Base-by-base conservation (phyloP, 495 filamentous ascomycete genomes). In the Copromyces sp. region DNA sequence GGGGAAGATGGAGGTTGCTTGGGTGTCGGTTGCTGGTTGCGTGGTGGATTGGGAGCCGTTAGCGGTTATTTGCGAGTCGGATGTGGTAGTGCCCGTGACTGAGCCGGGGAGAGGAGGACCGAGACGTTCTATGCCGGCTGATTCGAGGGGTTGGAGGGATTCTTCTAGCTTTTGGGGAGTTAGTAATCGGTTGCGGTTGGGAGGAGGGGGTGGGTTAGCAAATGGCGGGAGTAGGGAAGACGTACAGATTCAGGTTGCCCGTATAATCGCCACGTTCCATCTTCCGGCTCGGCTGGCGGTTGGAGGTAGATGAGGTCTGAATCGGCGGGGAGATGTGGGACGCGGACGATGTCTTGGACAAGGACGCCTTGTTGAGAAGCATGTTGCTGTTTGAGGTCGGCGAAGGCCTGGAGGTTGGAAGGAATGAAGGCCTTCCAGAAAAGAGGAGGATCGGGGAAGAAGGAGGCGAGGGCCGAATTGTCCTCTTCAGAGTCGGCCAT, bases 401-500 rank as follows among this genome's bases (percentile, higher is more conserved):
- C 84, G 68, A 96, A 87, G 41, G 86, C 89, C 35, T 88, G 81
- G 73, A 95, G 77, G 80, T 97, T 97, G 0, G 90, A 88, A 4
- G 87, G 77, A 0, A 93, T 97, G 83, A 98, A 98, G 79, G 90
- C 85, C 74, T 92, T 91, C 88, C 93, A 98, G 84, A 97, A 94
- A 4, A 92, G 90, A 29, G 95, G 95, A 4, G 95, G 95, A 17
- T 91, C 86, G 20, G 95, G 95, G 81, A 94, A 85, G 32, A 82
- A 81, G 9, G 82, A 77, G n/a, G 81, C 78, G 11, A 80, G 78
- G 44, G 79, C 78, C 11, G 75, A 75, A 38, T 81, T 75, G 61
- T 84, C 82, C 40, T 86, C 81, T 53, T 81, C 78, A 16, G 68
- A 45, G 45, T 77, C 69, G 35, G 75, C 80, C 83, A 85, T 85